These are phyloP conservation scores for Verticillium zaregamsianum DNA, from an alignment of 2,329 filamentous ascomycete species.

Conservation along the genomic window DNA sequence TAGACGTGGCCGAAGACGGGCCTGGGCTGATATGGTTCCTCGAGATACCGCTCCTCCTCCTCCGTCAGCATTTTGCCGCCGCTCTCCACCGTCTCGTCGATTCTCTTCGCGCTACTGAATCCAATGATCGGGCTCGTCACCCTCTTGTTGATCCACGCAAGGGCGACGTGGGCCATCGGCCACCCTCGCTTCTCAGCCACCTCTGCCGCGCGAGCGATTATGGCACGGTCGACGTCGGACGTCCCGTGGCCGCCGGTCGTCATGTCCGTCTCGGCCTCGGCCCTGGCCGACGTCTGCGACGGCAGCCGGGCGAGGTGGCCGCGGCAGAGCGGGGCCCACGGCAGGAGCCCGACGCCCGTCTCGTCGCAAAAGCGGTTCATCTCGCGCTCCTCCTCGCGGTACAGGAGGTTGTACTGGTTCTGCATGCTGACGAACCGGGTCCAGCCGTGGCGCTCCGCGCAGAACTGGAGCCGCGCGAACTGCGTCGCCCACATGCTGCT, in stretches of 20 bases:
- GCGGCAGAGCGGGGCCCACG: slow-evolving; percentile 17
- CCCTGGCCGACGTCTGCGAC: slow-evolving; percentile 11
- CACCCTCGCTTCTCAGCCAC: slow-evolving; percentile 52
- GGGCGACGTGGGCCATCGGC: slow-evolving; percentile 60
- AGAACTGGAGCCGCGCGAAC: slow-evolving; percentile 45
- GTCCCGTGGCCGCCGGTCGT: slow-evolving; percentile 23
- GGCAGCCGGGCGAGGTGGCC: slow-evolving; percentile 25
- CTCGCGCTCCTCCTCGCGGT: slow-evolving; percentile 53
- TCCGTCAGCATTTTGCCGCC: slow-evolving; percentile 43
- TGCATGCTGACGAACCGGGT: slow-evolving; percentile 56
- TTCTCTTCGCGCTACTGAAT: slow-evolving; percentile 50
- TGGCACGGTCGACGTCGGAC: slow-evolving; percentile 25
- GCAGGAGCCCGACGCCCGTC: slow-evolving; percentile 37
- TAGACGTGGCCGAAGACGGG: slow-evolving; percentile 21
- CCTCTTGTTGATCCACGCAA: slow-evolving; percentile 57
- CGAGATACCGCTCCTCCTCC: slow-evolving; percentile 58
- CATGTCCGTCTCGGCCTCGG: slow-evolving; percentile 26
- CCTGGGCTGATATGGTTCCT: slow-evolving; percentile 58
- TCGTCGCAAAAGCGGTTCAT: slow-evolving; percentile 37
- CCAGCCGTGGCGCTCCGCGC: slow-evolving; percentile 49
- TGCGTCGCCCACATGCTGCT: slow-evolving; percentile 44
- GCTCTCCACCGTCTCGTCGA: slow-evolving; percentile 56
- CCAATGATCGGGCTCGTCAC: slow-evolving; percentile 58
- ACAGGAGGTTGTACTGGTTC: slow-evolving; percentile 49
- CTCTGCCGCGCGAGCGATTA: slow-evolving; percentile 40